A percentile compares a stretch with the other conserved stretches of the same genome.
Conservation (phyloP, 2,329 filamentous ascomycete genomes). For the Sphaerulina populicola region DNA sequence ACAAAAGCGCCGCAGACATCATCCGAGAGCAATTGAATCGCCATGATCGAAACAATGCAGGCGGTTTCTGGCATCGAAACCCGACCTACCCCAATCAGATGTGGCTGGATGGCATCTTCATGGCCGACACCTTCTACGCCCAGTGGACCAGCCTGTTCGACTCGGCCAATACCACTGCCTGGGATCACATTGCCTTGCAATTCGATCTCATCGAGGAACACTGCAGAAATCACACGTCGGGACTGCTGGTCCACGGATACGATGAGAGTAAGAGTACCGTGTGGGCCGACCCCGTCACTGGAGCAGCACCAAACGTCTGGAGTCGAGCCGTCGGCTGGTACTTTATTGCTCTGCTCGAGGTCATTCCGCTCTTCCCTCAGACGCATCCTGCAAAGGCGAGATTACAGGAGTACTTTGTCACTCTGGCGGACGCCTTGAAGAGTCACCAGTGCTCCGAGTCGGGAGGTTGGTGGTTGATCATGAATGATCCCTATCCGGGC, state of each 20-base stretch:
- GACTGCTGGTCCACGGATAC: constrained; percentile 49
- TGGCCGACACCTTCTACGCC: constrained; percentile 39
- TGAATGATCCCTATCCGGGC: constrained; percentile 46
- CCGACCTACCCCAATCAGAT: constrained; percentile 43
- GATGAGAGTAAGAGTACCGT: constrained; percentile 43
- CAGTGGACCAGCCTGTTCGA: constrained; percentile 22
- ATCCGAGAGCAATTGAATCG: constrained; percentile 25
- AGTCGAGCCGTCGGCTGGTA: constrained; percentile 49
- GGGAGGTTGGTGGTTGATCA: constrained; percentile 51
- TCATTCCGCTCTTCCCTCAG: constrained; percentile 36
- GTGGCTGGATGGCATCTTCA: constrained; percentile 48
- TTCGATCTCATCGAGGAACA: constrained; percentile 40
- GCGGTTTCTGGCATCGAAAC: constrained; percentile 31
- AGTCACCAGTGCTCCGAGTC: constrained; percentile 46
- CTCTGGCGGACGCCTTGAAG: constrained; percentile 36
- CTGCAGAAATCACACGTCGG: constrained; percentile 37
- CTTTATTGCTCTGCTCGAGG: constrained; percentile 43
- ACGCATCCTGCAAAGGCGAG: constrained; percentile 32
- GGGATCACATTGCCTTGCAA: constrained; percentile 31
- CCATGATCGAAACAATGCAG: constrained; percentile 26
- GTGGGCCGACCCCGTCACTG: constrained; percentile 47
- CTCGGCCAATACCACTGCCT: constrained; percentile 15
- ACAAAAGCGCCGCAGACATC: constrained; percentile 17
- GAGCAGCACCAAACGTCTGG: constrained; percentile 48
- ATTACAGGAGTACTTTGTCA: constrained; percentile 31